Conservation (phyloP, 139 green algal species). For the Yamagishiella unicocca region DNA sequence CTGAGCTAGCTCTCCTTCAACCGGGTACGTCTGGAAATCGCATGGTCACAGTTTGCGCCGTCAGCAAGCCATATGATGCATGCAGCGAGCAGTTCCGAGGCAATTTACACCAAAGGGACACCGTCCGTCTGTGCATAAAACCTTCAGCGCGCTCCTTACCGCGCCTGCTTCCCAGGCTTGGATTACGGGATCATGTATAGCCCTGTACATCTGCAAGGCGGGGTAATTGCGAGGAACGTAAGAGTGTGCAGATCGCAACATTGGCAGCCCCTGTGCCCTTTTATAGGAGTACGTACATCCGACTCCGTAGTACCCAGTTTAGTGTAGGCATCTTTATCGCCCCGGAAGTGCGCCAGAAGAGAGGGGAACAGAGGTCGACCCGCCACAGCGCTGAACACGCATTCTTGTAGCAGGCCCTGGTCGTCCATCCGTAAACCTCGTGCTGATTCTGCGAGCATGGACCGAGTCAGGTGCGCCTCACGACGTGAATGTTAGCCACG, state of each 20-base stretch:
- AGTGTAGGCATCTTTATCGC: neutral
- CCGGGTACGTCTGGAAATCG: neutral
- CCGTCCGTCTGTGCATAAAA: too few relatives aligned
- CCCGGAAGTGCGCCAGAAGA: neutral
- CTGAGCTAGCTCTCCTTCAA: neutral
- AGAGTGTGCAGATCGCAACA: too few relatives aligned
- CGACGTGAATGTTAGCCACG: too few relatives aligned
- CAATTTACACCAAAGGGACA: too few relatives aligned
- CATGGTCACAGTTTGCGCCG: too few relatives aligned
- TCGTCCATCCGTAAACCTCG: neutral
- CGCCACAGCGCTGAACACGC: neutral
- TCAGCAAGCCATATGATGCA: too few relatives aligned
- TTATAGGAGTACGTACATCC: too few relatives aligned
- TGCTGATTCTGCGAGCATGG: neutral
- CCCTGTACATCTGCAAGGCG: neutral
- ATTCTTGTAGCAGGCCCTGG: constrained; percentile 36
- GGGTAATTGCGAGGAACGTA: neutral
- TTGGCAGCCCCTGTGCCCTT: too few relatives aligned
- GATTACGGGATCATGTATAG: neutral
- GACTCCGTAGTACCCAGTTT: neutral
- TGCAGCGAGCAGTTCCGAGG: too few relatives aligned
- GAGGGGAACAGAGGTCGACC: constrained; percentile 6
- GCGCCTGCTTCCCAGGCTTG: neutral
- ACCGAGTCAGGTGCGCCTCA: neutral
- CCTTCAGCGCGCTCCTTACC: too few relatives aligned